These are phyloP conservation scores for Termitomyces sp. DNA, from an alignment of 768 basidiomycete species.

Conservation along the genomic window DNA sequence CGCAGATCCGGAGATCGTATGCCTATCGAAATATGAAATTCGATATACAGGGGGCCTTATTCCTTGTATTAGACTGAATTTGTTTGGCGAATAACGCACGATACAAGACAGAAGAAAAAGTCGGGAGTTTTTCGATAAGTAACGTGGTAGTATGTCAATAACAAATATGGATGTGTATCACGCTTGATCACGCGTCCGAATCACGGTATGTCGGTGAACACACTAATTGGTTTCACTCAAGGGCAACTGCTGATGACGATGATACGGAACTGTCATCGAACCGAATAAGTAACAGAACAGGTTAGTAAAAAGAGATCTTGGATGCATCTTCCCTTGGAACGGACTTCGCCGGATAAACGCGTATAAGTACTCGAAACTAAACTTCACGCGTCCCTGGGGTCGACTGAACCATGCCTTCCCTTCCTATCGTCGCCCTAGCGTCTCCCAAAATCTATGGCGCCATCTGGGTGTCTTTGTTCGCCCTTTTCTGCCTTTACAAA, in stretches of 20 bases:
- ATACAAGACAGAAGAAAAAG: not conserved
- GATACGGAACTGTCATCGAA: not conserved
- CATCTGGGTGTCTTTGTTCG: conserved; percentile 1
- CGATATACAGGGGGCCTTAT: not conserved
- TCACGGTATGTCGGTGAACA: not conserved
- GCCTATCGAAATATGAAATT: not conserved
- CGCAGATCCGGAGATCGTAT: not conserved
- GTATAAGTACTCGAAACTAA: not conserved
- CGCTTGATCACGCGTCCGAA: not conserved
- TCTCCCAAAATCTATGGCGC: conserved; percentile 4
- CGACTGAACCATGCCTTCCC: conserved; percentile 2
- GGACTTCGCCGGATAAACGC: not conserved
- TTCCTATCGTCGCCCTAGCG: conserved; percentile 4
- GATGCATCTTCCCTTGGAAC: conserved; percentile 1
- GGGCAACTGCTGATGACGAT: not conserved
- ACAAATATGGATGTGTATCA: not conserved
- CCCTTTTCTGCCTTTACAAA: conserved; percentile 5
- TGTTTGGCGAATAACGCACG: not conserved
- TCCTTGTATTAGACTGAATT: not conserved
- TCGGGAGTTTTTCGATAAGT: too few species aligned
- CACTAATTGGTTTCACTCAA: not conserved
- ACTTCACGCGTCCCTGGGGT: not conserved
- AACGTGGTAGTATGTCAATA: not conserved
- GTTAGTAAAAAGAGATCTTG: not conserved
- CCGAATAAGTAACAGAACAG: not conserved